Evolutionary conservation across 2,329 filamentous ascomycete species (phyloP).

Genomic region (Pseudogymnoascus destructans): DNA sequence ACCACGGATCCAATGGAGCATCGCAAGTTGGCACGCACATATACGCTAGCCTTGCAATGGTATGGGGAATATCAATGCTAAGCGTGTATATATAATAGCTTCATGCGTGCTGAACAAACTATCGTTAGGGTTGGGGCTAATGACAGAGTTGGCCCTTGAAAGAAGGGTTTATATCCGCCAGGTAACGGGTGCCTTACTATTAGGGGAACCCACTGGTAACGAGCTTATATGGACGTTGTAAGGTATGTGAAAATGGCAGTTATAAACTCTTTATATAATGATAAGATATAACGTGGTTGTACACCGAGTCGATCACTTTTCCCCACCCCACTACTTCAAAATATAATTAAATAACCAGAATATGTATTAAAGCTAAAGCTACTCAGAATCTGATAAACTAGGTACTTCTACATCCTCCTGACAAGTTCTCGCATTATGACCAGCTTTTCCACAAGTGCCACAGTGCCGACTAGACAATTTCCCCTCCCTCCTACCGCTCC

Average conservation of each 20-base stretch:
- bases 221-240: neutral
- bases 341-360: too few species aligned
- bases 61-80: neutral
- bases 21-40: neutral
- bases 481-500: too few species aligned
- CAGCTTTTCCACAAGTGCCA: too few species aligned
- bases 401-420: too few species aligned
- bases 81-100: neutral
- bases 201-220: neutral
- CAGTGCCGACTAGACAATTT: too few species aligned
- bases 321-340: too few species aligned
- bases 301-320: too few species aligned
- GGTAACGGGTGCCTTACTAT: neutral
- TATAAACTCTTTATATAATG: neutral
- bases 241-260: neutral
- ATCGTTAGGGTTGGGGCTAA: neutral
- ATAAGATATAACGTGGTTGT: neutral
- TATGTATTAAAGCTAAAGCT: too few species aligned
- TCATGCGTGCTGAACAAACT: neutral
- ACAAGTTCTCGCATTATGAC: too few species aligned
- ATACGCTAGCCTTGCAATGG: neutral
- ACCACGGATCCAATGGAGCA: neutral
- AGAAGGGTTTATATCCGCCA: neutral
- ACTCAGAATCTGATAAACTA: too few species aligned
- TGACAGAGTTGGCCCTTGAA: neutral